Percentiles rank a stretch among this genome's conserved stretches.
These are phyloP conservation scores for Amoeboaphelidium occidentale DNA, from an alignment of 371 early-diverging fungal genomes.

Conservation along the genomic window DNA sequence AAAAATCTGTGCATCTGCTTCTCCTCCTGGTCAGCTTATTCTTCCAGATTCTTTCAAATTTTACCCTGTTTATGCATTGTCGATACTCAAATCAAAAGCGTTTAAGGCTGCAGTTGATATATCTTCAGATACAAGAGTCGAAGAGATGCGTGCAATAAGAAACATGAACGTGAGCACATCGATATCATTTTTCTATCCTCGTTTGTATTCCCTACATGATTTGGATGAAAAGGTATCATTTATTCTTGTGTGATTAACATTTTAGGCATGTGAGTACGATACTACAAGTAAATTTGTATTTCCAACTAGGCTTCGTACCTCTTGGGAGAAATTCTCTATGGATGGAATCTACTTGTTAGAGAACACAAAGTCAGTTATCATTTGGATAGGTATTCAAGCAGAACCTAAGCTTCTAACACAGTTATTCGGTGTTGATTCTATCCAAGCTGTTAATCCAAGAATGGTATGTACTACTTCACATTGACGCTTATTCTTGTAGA, in stretches of 20 bases:
- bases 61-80: slow-evolving; percentile 64
- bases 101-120: slow-evolving; percentile 33
- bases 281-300: slow-evolving; percentile 10
- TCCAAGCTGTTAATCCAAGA: no score
- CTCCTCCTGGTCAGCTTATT: slow-evolving; percentile 78
- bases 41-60: slow-evolving; percentile 88
- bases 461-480: slow-evolving; percentile 11
- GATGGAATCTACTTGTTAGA: slow-evolving; percentile 55
- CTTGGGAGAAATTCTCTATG: slow-evolving; percentile 39
- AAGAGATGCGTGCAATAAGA: slow-evolving; percentile 43
- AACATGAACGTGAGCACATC: slow-evolving; percentile 35
- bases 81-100: slow-evolving; percentile 49
- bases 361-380: slow-evolving; percentile 42
- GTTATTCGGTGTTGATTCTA: slow-evolving; percentile 46
- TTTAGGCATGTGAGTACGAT: slow-evolving; percentile 9
- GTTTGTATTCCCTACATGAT: slow-evolving; percentile 39
- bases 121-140: slow-evolving; percentile 48
- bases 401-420: slow-evolving; percentile 28
- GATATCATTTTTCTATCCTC: slow-evolving; percentile 57
- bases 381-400: slow-evolving; percentile 67
- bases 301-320: slow-evolving; percentile 44
- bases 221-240: slow-evolving; percentile 16
- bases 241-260: background rate
- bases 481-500: slow-evolving; percentile 6
- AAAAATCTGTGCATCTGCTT: slow-evolving; percentile 62